phyloP scores from a whole-genome alignment of 2,329 filamentous ascomycete species.

The Trichoderma harzianum region DNA sequence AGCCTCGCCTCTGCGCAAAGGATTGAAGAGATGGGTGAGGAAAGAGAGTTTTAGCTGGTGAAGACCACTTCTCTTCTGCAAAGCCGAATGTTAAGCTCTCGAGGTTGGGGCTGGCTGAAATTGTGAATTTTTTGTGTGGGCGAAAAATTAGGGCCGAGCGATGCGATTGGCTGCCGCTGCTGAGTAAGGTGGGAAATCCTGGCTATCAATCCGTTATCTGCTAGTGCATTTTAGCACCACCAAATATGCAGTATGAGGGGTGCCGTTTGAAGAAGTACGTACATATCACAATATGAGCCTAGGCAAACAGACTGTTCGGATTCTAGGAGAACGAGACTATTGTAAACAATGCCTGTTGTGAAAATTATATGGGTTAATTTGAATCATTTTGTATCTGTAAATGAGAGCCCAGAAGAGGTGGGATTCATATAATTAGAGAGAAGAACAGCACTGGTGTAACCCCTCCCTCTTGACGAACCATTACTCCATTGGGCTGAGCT shows the following conservation, averaged over 20 bases:
- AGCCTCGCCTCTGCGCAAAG: conserved; percentile 42
- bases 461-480: not conserved
- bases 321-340: not conserved
- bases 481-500: not conserved
- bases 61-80: conserved; percentile 30
- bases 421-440: not conserved
- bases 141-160: conserved; percentile 46
- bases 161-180: not conserved
- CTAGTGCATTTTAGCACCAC: not conserved
- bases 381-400: not conserved
- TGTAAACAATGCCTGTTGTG: not conserved
- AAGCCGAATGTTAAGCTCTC: conserved; percentile 22
- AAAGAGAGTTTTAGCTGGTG: conserved; percentile 35
- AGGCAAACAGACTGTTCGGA: not conserved
- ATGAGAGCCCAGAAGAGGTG: not conserved
- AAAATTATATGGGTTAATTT: not conserved
- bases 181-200: conserved; percentile 4
- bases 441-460: not conserved
- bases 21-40: conserved; percentile 28
- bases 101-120: conserved; percentile 29
- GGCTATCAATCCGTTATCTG: conserved; percentile 6
- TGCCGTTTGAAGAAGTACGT: not conserved
- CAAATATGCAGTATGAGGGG: not conserved
- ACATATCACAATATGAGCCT: not conserved
- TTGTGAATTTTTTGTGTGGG: conserved; percentile 50